A percentile compares a stretch with the other conserved stretches of the same genome.
Conservation (phyloP, 352 stramenopile species). For the Pythium apleroticum region DNA sequence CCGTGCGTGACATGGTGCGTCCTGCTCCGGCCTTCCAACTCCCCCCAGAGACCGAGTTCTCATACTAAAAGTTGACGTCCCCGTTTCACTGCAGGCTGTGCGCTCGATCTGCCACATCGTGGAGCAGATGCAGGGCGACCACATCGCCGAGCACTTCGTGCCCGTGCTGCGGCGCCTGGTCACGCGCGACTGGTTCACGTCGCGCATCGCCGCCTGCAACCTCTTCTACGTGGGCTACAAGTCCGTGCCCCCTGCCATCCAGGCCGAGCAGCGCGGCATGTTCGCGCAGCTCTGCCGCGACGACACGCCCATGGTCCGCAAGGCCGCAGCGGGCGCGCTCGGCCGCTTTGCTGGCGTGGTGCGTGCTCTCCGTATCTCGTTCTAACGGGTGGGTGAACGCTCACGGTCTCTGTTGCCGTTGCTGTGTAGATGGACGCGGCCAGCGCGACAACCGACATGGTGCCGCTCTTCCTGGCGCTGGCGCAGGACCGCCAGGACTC, state of each 20-base stretch:
- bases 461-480: slow-evolving; percentile 84
- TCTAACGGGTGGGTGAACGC: neutral
- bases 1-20: slow-evolving; percentile 89
- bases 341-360: slow-evolving; percentile 83
- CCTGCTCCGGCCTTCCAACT: neutral
- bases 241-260: slow-evolving; percentile 50
- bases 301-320: slow-evolving; percentile 97
- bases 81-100: slow-evolving; percentile 54
- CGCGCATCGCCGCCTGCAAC: slow-evolving; percentile 81
- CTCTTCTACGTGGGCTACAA: slow-evolving; percentile 80
- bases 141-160: slow-evolving; percentile 91
- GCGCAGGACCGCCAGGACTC: slow-evolving; percentile 94
- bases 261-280: slow-evolving; percentile 86
- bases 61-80: neutral
- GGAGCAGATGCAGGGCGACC: slow-evolving; percentile 77
- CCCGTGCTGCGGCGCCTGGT: slow-evolving; percentile 93
- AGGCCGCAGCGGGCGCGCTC: slow-evolving; percentile 88
- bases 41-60: neutral
- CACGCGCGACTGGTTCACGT: slow-evolving; percentile 94
- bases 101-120: slow-evolving; percentile 89
- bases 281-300: slow-evolving; percentile 95
- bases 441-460: slow-evolving; percentile 67
- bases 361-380: slow-evolving; percentile 7
- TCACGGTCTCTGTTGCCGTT: neutral
- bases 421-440: slow-evolving; percentile 53